Evolutionary conservation across 1,284 basidiomycete genomes (phyloP), one percentile per base, ranked within the genome.

Genomic region (Leccinum pallidistipes): DNA sequence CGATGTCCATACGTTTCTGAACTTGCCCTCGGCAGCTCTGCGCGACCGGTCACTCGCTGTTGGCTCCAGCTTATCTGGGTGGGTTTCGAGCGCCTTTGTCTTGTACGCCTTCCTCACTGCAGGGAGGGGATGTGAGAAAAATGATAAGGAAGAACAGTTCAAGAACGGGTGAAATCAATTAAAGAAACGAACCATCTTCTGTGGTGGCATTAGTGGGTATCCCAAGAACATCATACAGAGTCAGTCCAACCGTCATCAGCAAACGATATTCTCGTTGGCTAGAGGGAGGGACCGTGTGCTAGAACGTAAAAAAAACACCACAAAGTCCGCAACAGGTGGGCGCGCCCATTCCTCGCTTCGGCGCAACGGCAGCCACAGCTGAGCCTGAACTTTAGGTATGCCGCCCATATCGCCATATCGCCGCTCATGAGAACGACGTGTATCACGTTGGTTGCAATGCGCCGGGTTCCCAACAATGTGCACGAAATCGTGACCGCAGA

Each of bases 81-180:
- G 86, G 6, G 87, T 88, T 69, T 83, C 82, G 32, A 88, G 76
- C 9, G 82, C 86, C 62, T 80, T 82, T 63, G 80, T 80, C 65
- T 81, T 83, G 72, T 88, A 88, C 3, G 86, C 87, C 68, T 79
- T 85, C 59, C 84, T 82, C 62, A 88, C 86, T 88, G 62, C 18
- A 24, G 21, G 14, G 40, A 27, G 45, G 32, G 29, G 8, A 5
- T 24, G 57, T 63, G 3, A 63, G 53, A 56, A 58, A 51, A 18
- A 8, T 31, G 18, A 27, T 2, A 34, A 18, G 31, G 54, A 53
- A 32, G n/a, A 45, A 38, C 1, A 12, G 53, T 54, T 54, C 32
- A 54, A 54, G 21, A 54, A 36, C 1, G 50, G 21, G 36, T 6
- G 31, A 36, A 52, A 38, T 6, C 24, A 51, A 51, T 47, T 52